Conservation (phyloP, 768 basidiomycete species). For the Mycena olivaceomarginata region DNA sequence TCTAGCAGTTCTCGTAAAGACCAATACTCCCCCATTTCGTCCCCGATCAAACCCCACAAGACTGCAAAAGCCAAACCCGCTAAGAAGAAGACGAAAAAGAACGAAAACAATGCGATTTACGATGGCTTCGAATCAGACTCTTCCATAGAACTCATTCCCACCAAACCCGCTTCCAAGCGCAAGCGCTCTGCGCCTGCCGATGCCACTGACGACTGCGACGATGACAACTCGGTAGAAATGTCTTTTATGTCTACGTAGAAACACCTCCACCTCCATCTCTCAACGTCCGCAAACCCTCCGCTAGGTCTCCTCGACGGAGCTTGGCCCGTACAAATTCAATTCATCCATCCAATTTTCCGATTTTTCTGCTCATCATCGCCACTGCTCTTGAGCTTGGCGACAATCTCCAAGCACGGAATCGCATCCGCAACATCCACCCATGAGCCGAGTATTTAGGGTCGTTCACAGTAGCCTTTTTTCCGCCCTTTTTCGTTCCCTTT, state of each 20-base stretch:
- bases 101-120: neutral
- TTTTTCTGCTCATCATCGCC: neutral
- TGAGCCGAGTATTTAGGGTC: too few relatives aligned
- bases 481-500: too few relatives aligned
- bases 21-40: neutral
- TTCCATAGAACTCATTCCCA: neutral
- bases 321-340: conserved; percentile 2
- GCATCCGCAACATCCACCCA: too few relatives aligned
- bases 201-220: neutral
- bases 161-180: neutral
- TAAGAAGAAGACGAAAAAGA: neutral
- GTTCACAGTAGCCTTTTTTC: too few relatives aligned
- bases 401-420: too few relatives aligned
- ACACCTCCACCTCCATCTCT: too few relatives aligned
- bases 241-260: too few relatives aligned
- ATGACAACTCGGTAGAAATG: neutral
- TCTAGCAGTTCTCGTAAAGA: neutral
- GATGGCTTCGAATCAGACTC: neutral
- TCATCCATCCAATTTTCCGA: neutral
- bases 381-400: too few relatives aligned
- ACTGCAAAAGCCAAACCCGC: neutral
- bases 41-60: neutral
- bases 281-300: neutral
- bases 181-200: neutral
- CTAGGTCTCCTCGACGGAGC: neutral